Conservation (phyloP, 1,284 basidiomycete genomes). For the Ganoderma meredithae region DNA sequence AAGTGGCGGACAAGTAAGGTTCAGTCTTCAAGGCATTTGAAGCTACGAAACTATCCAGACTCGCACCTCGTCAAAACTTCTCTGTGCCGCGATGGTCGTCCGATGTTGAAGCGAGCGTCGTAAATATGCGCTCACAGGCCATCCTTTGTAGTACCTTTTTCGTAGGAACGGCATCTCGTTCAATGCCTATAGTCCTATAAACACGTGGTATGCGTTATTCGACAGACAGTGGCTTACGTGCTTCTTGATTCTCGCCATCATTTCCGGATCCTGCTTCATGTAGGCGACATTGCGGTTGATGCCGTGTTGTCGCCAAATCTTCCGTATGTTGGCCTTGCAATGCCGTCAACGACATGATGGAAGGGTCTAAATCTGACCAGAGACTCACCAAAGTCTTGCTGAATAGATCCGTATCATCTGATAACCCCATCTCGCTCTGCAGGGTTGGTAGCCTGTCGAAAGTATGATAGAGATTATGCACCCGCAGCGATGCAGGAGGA, state of each 20-base stretch:
- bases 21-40: not conserved
- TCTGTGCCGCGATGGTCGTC: not conserved
- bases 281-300: conserved; percentile 8
- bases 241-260: not conserved
- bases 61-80: not conserved
- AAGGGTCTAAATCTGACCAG: too few species aligned
- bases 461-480: not conserved
- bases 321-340: conserved; percentile 7
- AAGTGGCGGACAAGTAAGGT: too few species aligned
- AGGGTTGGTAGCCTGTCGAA: not conserved
- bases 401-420: not conserved
- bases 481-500: not conserved
- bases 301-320: conserved; percentile 14
- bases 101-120: conserved; percentile 1
- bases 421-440: not conserved
- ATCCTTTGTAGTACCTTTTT: conserved; percentile 6
- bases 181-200: too few species aligned
- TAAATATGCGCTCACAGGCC: conserved; percentile 13
- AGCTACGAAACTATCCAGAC: not conserved
- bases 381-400: not conserved
- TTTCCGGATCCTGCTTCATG: not conserved
- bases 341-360: too few species aligned
- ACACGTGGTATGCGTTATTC: too few species aligned
- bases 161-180: conserved; percentile 1
- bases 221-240: not conserved